Conservation (phyloP, 2,329 filamentous ascomycete genomes). For the Sphaceloma murrayae region DNA sequence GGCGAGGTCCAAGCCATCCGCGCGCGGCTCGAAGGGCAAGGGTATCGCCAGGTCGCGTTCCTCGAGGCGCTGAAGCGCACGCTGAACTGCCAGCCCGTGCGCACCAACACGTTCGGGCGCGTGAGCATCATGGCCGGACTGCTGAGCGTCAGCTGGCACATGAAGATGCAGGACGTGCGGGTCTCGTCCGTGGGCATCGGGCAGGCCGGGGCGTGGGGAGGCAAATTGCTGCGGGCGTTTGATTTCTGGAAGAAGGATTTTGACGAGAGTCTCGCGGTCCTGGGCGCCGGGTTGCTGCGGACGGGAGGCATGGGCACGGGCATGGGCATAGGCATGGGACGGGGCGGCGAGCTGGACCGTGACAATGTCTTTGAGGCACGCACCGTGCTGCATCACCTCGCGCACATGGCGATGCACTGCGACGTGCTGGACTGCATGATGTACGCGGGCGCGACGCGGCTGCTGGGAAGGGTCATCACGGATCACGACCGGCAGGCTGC, state of each 20-base stretch:
- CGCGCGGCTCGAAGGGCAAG: conserved; percentile 66
- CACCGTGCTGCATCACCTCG: conserved; percentile 82
- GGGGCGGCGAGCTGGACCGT: conserved; percentile 35
- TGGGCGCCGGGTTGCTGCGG: conserved; percentile 30
- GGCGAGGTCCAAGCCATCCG: conserved; percentile 80
- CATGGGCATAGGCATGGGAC: conserved; percentile 20
- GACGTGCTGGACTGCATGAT: conserved; percentile 98
- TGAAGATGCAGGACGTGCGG: conserved; percentile 92
- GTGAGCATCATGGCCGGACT: conserved; percentile 91
- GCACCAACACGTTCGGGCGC: conserved; percentile 86
- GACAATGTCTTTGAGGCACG: conserved; percentile 77
- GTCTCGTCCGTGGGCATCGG: conserved; percentile 80
- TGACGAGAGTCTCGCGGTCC: conserved; percentile 56
- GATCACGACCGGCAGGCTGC: conserved; percentile 70
- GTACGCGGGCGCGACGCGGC: conserved; percentile 74
- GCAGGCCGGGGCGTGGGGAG: conserved; percentile 83
- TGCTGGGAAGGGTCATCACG: conserved; percentile 78
- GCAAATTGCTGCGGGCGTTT: conserved; percentile 74
- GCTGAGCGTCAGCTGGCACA: conserved; percentile 90
- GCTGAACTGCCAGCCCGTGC: conserved; percentile 72
- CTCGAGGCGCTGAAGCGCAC: conserved; percentile 85
- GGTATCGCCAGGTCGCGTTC: conserved; percentile 76
- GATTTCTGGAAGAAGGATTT: conserved; percentile 92
- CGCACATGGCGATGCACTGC: conserved; percentile 96
- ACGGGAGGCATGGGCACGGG: background rate